Base-by-base conservation (phyloP, 1,284 basidiomycete species). In the Marasmius oreades region DNA sequence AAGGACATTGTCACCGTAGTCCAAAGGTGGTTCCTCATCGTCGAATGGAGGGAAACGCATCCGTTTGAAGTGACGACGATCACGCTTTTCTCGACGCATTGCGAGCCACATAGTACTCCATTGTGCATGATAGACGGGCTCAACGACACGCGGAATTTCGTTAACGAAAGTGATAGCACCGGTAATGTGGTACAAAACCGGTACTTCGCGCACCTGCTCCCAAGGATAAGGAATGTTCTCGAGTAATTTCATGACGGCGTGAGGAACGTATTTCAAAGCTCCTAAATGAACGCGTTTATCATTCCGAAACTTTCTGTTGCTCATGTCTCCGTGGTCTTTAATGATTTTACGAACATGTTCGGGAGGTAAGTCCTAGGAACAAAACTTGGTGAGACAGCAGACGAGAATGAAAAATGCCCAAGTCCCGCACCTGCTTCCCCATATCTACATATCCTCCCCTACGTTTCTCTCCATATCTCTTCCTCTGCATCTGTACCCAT, bases 21-120 rank as follows among this genome's bases (percentile, higher is more conserved):
- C 95, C 70, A 97, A 83, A 11, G 95, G 95, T 12, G 95, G 97
- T 70, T 99, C 97, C 75, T 99, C 97, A 68, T 99, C 97, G 67
- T 99, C 97, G 67, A 99, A 99, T 0, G 97, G 97, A 36, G 97
- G 97, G 77, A 99, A 99, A n/a, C 97, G 88, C 95, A 99, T 99
- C 53, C 97, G 93, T 78, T 99, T 99, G 78, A 99, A 99, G 72
- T 99, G 97, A 54, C 97, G 81, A 68, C 97, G 92, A 72, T 99
- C 97, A 58, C 97, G 87, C 80, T 99, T 99, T 77, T 99, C 97
- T 63, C 97, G 80, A 63, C 97, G 84, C 97, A 99, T 99, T 20
- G 97, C 96, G 37, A 99, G 80, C 97, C 97, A 99, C 97, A 99
- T 99, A 3, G 93, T 92, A 66, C 94, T 95, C 97, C 97, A 99